Base-by-base conservation (phyloP, 2,329 filamentous ascomycete genomes). In the Nannizziopsis barbatae region DNA sequence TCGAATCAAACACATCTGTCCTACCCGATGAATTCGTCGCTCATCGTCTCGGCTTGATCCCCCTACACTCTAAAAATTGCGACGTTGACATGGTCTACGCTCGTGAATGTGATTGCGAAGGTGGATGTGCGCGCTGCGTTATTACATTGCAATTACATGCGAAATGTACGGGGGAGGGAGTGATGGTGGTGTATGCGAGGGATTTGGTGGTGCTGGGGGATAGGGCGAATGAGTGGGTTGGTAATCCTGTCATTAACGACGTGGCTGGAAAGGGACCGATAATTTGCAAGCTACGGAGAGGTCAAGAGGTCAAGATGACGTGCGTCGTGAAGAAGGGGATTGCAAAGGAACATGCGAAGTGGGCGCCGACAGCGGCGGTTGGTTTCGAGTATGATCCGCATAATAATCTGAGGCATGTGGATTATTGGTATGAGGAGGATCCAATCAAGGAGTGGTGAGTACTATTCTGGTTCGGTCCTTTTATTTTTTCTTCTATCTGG, bases 301-400 rank as follows among this genome's bases (percentile, higher is more conserved):
- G 84, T 2, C 92, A 98, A 69, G 88, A 95, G 67, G 71, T 98
- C 52, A 83, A 87, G 65, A 79, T 98, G 62, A 85, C 79, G 53
- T 96, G 90, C 63, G 84, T 95, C 56, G 92, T 90, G 44, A 95
- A 95, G 75, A 96, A 96, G 75, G 92, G 92, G 1, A 96, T 96
- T 55, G 89, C 90, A 33, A 98, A 98, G 74, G 92, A 98, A 66
- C 92, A 98, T 68, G 86, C 92, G 8, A 98, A 98, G 68, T 98
- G 92, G 92, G 85, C 87, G 60, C 89, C 92, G 1, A 90, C 86
- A 32, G 78, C 88, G 36, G 92, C 92, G 2, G 82, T 98, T 36
- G 89, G 87, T 18, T 98, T 98, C 64, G 92, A 98, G 68, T 98
- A 98, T 67, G 92, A 98, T 65, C 92, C 92, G 52, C 85, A 93